A percentile compares a stretch with the other conserved stretches of the same genome.
phyloP scores from a whole-genome alignment of 2,329 filamentous ascomycete genomes.

The Podosphaera aphanis region DNA sequence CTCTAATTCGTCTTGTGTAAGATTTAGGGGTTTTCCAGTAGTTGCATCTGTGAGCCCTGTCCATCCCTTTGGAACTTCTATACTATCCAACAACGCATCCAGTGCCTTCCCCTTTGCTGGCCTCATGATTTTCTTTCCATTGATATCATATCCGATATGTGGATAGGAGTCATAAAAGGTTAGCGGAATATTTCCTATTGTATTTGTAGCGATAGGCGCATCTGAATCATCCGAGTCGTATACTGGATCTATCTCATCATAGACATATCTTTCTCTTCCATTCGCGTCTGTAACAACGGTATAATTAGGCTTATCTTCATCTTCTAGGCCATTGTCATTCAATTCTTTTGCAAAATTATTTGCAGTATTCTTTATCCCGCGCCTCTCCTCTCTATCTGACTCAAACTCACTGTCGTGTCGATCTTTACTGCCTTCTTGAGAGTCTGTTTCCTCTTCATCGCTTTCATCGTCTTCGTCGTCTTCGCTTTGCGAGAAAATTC shows the following conservation, averaged over 20 bases:
- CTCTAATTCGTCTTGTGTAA: conserved; percentile 72
- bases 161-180: conserved; percentile 95
- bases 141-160: conserved; percentile 96
- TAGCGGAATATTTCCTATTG: conserved; percentile 82
- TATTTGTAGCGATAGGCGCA: conserved; percentile 56
- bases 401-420: conserved; percentile 25
- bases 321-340: conserved; percentile 7
- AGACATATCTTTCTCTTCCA: conserved; percentile 73
- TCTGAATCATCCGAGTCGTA: conserved; percentile 95
- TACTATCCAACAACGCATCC: conserved; percentile 83
- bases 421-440: conserved; percentile 22
- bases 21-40: conserved; percentile 75
- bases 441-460: conserved; percentile 19
- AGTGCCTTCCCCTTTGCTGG: conserved; percentile 83
- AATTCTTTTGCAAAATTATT: conserved; percentile 15
- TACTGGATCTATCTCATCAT: conserved; percentile 77
- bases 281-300: conserved; percentile 58
- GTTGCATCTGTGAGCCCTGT: conserved; percentile 84
- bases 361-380: too few relatives aligned
- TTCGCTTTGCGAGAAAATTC: conserved; percentile 31
- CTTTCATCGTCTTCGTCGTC: conserved; percentile 27
- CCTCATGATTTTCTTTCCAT: conserved; percentile 92
- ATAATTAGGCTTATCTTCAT: conserved; percentile 24
- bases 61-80: conserved; percentile 92
- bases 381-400: conserved; percentile 17